Conservation (phyloP, 805 yeast species). For the Candida chauliodis region DNA sequence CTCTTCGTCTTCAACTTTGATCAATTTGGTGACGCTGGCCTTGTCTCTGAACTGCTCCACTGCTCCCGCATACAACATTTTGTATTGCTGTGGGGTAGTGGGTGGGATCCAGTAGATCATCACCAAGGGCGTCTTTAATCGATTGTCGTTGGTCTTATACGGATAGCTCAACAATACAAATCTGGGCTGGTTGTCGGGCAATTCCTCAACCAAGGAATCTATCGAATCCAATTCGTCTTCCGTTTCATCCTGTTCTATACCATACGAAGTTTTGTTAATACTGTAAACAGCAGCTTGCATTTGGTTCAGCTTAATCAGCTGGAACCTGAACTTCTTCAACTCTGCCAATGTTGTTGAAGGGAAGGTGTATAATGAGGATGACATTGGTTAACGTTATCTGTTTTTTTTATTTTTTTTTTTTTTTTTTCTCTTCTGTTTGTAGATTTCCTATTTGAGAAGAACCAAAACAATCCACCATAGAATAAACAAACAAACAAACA, state of each 20-base stretch:
- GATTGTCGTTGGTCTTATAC: conserved; percentile 62
- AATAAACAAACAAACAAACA: conserved; percentile 1
- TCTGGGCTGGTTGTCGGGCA: conserved; percentile 82
- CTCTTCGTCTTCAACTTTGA: conserved; percentile 65
- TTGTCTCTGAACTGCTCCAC: conserved; percentile 73
- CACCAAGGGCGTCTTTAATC: conserved; percentile 70
- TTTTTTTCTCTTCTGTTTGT: conserved; percentile 1
- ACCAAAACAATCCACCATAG: conserved; percentile 4
- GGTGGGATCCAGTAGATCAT: conserved; percentile 86
- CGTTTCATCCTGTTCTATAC: conserved; percentile 43
- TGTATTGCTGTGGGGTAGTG: conserved; percentile 74
- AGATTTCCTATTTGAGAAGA: conserved; percentile 8
- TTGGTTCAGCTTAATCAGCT: conserved; percentile 59
- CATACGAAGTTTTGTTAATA: conserved; percentile 55
- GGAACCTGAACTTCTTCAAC: conserved; percentile 69
- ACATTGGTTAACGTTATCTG: no score
- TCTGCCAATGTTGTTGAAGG: conserved; percentile 55
- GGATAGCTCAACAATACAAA: conserved; percentile 78
- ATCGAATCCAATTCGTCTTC: conserved; percentile 46
- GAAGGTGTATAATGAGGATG: conserved; percentile 53
- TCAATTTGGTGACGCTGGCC: conserved; percentile 67
- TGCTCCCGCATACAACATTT: conserved; percentile 91
- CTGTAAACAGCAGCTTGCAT: conserved; percentile 63
- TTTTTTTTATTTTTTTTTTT: neutral
- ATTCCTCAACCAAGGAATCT: conserved; percentile 65